A percentile compares a stretch with the other conserved stretches of the same genome.
These are phyloP conservation scores for Rutstroemia sp. DNA, from an alignment of 2,329 filamentous ascomycete genomes.

Conservation along the genomic window DNA sequence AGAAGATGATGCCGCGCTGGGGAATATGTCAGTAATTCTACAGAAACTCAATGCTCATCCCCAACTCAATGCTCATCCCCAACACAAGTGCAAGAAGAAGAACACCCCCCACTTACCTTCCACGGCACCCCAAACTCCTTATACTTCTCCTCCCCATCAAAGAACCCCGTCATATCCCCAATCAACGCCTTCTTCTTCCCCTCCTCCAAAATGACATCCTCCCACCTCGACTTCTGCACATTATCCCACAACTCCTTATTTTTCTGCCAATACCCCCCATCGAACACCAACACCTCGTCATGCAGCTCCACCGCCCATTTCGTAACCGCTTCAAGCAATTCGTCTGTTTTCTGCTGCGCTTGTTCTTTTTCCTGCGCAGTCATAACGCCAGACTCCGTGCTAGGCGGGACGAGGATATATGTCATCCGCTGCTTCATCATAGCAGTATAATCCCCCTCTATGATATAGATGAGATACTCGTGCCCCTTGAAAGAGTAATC, in stretches of 20 bases:
- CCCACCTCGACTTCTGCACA: conserved; percentile 49
- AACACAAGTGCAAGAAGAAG: too few species aligned
- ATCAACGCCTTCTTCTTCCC: conserved; percentile 58
- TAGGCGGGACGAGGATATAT: conserved; percentile 17
- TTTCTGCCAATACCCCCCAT: conserved; percentile 56
- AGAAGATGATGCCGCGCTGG: too few species aligned
- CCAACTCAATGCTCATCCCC: too few species aligned
- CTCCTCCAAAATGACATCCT: conserved; percentile 58
- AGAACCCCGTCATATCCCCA: conserved; percentile 58
- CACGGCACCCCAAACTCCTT: conserved; percentile 55
- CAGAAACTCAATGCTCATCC: too few species aligned
- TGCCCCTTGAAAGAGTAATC: conserved; percentile 20
- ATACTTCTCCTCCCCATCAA: conserved; percentile 51
- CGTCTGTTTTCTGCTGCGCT: conserved; percentile 33
- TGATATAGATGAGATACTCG: conserved; percentile 21
- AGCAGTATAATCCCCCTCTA: conserved; percentile 15
- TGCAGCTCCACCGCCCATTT: conserved; percentile 50
- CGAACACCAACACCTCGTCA: conserved; percentile 60
- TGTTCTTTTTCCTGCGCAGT: conserved; percentile 9
- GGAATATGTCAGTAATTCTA: not conserved
- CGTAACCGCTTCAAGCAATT: conserved; percentile 47
- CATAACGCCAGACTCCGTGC: conserved; percentile 4
- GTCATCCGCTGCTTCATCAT: conserved; percentile 5
- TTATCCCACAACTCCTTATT: conserved; percentile 48
- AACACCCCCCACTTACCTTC: too few species aligned